Evolutionary conservation across 441 rosid species (phyloP), one percentile per base, ranked within the genome.

Genomic region (Viola pubescens): DNA sequence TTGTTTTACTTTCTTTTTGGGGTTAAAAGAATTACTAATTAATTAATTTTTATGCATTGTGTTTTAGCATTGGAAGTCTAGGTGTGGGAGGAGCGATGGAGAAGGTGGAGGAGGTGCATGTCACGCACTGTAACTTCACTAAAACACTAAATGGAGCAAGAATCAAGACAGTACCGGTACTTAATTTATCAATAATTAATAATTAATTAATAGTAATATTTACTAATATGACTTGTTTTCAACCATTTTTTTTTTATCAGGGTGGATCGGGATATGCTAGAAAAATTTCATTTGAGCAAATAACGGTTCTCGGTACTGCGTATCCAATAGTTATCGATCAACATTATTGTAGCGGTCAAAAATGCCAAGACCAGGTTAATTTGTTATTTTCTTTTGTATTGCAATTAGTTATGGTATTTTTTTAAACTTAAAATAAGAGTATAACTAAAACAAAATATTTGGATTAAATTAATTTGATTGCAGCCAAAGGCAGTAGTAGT

Each of bases 141-240:
- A 60, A 50, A 13, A 62, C 82, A 2, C 43, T 16, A 38, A 63
- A 64, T 39, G 82, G 82, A 10, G 82, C 71, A 4, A 75, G 85
- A 59, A 77, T 81, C 63, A 81, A 81, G 75, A 81, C 82, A 34
- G 42, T 58, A 46, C 69, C 52, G 71, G 85, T 78, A 69, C 26
- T 3, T 49, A 50, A 8, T 7, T 50, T 47, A 10, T 3, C 12
- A 4, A 55, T 37, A 7, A 42, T 56, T 57, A 16, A 43, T n/a
- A 14, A 57, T 26, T 5, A 14, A 57, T 26, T 1, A 55, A 42
- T 16, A 57, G 10, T 41, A 41, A n/a, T 39, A 48, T 0, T 4
- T 48, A 5, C 1, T 14, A 4, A 48, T 48, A 1, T 12, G 9
- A 42, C 7, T 5, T 42, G 45, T 5, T 5, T 2, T 5, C 9